Evolutionary conservation across 768 basidiomycete genomes (phyloP).

Genomic region (Leccinum broughii): DNA sequence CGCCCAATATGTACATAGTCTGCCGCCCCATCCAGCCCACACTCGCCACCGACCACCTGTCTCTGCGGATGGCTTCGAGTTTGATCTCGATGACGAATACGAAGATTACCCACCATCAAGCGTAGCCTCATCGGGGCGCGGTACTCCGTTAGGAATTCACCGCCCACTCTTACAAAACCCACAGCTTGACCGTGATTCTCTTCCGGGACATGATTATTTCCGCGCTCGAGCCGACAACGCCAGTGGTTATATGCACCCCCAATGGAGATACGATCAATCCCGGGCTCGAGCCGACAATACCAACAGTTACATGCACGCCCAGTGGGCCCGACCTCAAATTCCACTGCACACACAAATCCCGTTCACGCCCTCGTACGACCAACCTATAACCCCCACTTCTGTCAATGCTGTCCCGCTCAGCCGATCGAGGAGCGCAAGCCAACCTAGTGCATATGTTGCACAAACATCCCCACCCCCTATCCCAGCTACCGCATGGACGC

Average conservation of each 20-base stretch:
- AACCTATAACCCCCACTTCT: constrained; percentile 39
- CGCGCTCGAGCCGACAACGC: constrained; percentile 71
- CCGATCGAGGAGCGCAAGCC: constrained; percentile 78
- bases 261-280: constrained; percentile 66
- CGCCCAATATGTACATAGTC: constrained; percentile 32
- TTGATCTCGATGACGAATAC: constrained; percentile 71
- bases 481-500: constrained; percentile 50
- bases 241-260: constrained; percentile 60
- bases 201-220: constrained; percentile 50
- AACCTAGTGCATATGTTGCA: constrained; percentile 70
- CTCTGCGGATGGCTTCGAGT: constrained; percentile 68
- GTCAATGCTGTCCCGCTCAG: constrained; percentile 34
- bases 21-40: constrained; percentile 34
- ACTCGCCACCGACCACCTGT: constrained; percentile 45
- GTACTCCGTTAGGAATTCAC: constrained; percentile 67
- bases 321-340: constrained; percentile 55
- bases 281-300: constrained; percentile 73
- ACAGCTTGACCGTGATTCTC: constrained; percentile 56
- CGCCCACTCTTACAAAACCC: constrained; percentile 58
- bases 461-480: constrained; percentile 53
- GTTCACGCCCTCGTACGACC: constrained; percentile 54
- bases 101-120: constrained; percentile 69
- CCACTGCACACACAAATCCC: constrained; percentile 61
- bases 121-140: constrained; percentile 60
- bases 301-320: constrained; percentile 63